These are phyloP conservation scores for Colletotrichum ledebouriae DNA, from an alignment of 2,329 filamentous ascomycete genomes.

Conservation along the genomic window DNA sequence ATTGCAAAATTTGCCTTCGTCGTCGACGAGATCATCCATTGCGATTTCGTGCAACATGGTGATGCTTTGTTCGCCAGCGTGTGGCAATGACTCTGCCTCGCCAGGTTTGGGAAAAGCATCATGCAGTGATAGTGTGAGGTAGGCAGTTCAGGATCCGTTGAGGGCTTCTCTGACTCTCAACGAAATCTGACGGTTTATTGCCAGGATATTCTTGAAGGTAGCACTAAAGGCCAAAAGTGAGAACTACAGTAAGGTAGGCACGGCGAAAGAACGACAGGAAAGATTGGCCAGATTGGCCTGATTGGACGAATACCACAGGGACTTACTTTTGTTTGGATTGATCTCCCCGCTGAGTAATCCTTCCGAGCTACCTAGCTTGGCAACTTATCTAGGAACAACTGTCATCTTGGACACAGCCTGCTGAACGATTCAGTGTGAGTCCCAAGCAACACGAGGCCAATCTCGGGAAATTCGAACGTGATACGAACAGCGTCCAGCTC, in stretches of 20 bases:
- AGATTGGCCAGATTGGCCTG: not conserved
- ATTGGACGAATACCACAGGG: conserved; percentile 9
- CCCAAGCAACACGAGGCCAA: not conserved
- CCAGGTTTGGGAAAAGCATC: too few species aligned
- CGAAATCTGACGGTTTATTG: too few species aligned
- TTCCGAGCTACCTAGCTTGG: not conserved
- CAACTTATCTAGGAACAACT: conserved; percentile 11
- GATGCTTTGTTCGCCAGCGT: too few species aligned
- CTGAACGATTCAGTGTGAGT: conserved; percentile 9
- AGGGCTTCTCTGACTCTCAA: too few species aligned
- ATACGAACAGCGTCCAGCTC: conserved; percentile 13
- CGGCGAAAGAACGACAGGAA: not conserved
- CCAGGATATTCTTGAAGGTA: too few species aligned
- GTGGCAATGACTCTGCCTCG: too few species aligned
- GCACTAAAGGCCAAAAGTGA: not conserved
- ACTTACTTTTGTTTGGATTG: not conserved
- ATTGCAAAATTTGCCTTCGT: too few species aligned
- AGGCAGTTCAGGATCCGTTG: too few species aligned
- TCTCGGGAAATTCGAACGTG: conserved; percentile 22
- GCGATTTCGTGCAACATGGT: too few species aligned
- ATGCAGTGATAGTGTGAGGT: too few species aligned
- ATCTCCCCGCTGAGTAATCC: conserved; percentile 2
- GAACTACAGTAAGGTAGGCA: not conserved
- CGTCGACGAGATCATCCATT: too few species aligned
- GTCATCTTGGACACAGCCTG: conserved; percentile 2